Conservation (phyloP, 1,284 basidiomycete genomes). For the Tranzscheliella williamsii region DNA sequence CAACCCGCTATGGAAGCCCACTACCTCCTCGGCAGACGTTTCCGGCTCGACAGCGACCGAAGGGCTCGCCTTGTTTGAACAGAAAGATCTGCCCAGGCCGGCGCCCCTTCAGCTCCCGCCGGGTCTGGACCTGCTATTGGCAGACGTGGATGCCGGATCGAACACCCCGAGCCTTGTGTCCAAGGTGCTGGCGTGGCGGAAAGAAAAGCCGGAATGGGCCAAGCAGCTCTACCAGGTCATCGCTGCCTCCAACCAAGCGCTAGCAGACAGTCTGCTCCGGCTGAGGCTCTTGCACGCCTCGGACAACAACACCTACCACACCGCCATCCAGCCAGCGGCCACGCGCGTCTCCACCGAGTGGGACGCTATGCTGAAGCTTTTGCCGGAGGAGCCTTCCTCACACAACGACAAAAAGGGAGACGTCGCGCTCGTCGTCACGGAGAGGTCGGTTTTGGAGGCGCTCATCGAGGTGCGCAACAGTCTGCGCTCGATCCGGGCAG, state of each 20-base stretch:
- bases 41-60: slow-evolving; percentile 47
- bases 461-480: slow-evolving; percentile 53
- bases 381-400: slow-evolving; percentile 3
- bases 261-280: slow-evolving; percentile 51
- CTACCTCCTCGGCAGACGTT: not conserved
- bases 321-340: slow-evolving; percentile 55
- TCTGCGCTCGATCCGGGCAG: slow-evolving; percentile 71
- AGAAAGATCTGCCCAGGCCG: slow-evolving; percentile 21
- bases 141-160: slow-evolving; percentile 58
- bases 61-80: slow-evolving; percentile 24
- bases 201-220: slow-evolving; percentile 55
- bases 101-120: slow-evolving; percentile 55
- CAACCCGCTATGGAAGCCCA: slow-evolving; percentile 52
- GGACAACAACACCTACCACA: slow-evolving; percentile 49
- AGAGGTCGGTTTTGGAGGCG: slow-evolving; percentile 13
- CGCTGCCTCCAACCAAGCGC: slow-evolving; percentile 48
- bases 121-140: slow-evolving; percentile 48
- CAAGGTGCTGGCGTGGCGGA: slow-evolving; percentile 52
- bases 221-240: slow-evolving; percentile 55
- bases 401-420: slow-evolving; percentile 3
- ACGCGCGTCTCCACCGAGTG: slow-evolving; percentile 19
- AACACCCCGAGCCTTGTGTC: slow-evolving; percentile 58
- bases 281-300: slow-evolving; percentile 42
- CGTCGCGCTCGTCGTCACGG: slow-evolving; percentile 9
- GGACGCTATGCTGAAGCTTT: slow-evolving; percentile 19